A percentile compares a stretch with the other conserved stretches of the same genome.
These are phyloP conservation scores for Sanghuangporus baumii DNA, from an alignment of 1,284 basidiomycete species.

Conservation along the genomic window DNA sequence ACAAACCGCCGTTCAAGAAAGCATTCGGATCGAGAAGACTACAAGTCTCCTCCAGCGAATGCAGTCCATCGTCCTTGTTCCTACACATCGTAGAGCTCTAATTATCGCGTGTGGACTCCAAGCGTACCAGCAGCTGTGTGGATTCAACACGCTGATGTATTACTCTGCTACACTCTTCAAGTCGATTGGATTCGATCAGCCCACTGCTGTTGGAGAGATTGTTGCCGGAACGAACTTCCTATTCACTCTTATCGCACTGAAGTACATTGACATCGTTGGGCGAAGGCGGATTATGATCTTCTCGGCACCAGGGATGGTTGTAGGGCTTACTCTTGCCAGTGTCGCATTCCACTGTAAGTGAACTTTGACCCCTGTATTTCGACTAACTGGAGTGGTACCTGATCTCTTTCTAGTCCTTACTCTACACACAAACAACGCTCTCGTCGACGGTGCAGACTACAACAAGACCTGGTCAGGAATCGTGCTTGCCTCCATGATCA, in stretches of 20 bases:
- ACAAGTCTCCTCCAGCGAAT: slow-evolving; percentile 59
- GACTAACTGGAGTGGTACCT: neutral
- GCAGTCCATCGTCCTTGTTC: slow-evolving; percentile 47
- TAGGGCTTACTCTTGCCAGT: slow-evolving; percentile 65
- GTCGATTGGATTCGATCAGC: slow-evolving; percentile 75
- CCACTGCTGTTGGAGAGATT: slow-evolving; percentile 75
- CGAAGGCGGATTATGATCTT: slow-evolving; percentile 72
- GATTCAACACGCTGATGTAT: slow-evolving; percentile 66
- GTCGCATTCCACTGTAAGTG: slow-evolving; percentile 71
- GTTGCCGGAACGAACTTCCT: slow-evolving; percentile 77
- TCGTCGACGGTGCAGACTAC: slow-evolving; percentile 62
- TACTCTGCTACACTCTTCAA: slow-evolving; percentile 78
- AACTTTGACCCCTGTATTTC: neutral
- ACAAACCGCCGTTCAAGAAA: slow-evolving; percentile 56
- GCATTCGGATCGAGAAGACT: slow-evolving; percentile 53
- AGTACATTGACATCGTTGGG: slow-evolving; percentile 78
- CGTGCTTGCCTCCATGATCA: slow-evolving; percentile 74
- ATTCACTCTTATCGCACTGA: slow-evolving; percentile 77
- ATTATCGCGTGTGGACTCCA: slow-evolving; percentile 76
- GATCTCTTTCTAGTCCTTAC: slow-evolving; percentile 50
- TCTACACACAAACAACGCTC: slow-evolving; percentile 53
- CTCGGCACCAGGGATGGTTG: slow-evolving; percentile 74
- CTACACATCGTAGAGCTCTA: slow-evolving; percentile 63
- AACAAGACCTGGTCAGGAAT: slow-evolving; percentile 59
- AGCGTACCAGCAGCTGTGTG: slow-evolving; percentile 78